Evolutionary conservation across 495 filamentous ascomycete genomes (phyloP).

Genomic region (Amorphotheca resinae): DNA sequence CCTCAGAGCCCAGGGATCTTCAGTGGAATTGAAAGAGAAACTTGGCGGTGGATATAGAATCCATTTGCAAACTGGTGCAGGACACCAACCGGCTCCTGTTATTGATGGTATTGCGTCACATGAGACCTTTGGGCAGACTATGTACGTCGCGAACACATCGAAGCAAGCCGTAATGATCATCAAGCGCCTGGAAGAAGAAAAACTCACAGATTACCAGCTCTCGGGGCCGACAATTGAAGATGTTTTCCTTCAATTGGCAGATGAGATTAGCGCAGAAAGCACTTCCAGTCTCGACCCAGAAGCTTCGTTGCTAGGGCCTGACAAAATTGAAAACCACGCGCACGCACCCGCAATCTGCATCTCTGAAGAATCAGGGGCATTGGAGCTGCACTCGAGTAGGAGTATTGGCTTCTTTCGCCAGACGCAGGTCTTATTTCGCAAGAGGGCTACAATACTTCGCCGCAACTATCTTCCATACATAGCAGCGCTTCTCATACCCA

Average conservation of each 20-base stretch:
- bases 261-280: constrained; percentile 41
- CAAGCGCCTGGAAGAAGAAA: constrained; percentile 44
- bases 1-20: constrained; percentile 59
- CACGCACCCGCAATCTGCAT: no score
- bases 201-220: constrained; percentile 59
- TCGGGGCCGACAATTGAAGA: constrained; percentile 79
- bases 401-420: constrained; percentile 52
- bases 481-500: constrained; percentile 59
- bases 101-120: constrained; percentile 43
- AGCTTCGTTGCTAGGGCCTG: background rate
- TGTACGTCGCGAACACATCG: constrained; percentile 55
- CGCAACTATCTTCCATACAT: constrained; percentile 63
- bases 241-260: constrained; percentile 73
- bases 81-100: constrained; percentile 32
- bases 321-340: constrained; percentile 5
- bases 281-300: constrained; percentile 4
- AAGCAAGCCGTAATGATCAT: constrained; percentile 53
- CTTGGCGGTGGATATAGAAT: constrained; percentile 68
- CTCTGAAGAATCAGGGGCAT: no score
- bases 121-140: constrained; percentile 50
- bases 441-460: constrained; percentile 63
- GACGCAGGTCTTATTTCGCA: constrained; percentile 59
- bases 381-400: constrained; percentile 46
- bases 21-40: constrained; percentile 58
- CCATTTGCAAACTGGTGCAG: constrained; percentile 45